Base-by-base conservation (phyloP, 164 flowering plant species). In the Piper longum region DNA sequence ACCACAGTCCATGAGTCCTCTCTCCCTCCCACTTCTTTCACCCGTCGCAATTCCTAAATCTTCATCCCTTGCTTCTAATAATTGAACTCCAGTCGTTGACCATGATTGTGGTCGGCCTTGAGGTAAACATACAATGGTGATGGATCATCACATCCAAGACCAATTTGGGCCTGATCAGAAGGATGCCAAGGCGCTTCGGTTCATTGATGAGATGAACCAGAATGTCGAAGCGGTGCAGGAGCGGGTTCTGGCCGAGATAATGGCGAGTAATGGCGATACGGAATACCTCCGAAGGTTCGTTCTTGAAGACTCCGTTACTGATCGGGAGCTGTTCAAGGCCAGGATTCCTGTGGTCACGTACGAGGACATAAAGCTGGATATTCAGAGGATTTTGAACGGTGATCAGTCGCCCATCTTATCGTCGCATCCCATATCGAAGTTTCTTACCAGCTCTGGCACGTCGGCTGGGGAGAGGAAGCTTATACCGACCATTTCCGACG, bases 401-500 rank as follows among this genome's bases (percentile, higher is more conserved):
- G 95, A 87, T 60, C 75, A 76, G 2, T 85, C 90, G 16, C 69
- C 82, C 1, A 87, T 87, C 43, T 67, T 87, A 1, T 82, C 80
- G 4, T 48, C 83, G 63, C 83, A 82, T 41, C 89, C 89, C 61
- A 76, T 87, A 63, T 73, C 91, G 14, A 89, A 85, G 67, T 87
- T 87, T 68, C 88, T 87, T 71, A 87, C 95, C 12, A 87, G 96
- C 60, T 88, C 96, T 16, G 96, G 96, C 52, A 88, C 96, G 2
- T 85, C 96, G 0, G 96, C 91, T 4, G 96, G 89, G 0, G 91
- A 88, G 60, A 74, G 91, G 56, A 88, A 88, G 60, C 73, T 88
- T 62, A 88, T 84, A 89, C 91, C 95, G 7, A 83, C 95, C 0
- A 88, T 86, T 63, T 54, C 62, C 5, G 89, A 85, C 59, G 91